These are phyloP conservation scores for Debaryomyces udenii DNA, from an alignment of 1,139 yeast genomes.

Conservation along the genomic window DNA sequence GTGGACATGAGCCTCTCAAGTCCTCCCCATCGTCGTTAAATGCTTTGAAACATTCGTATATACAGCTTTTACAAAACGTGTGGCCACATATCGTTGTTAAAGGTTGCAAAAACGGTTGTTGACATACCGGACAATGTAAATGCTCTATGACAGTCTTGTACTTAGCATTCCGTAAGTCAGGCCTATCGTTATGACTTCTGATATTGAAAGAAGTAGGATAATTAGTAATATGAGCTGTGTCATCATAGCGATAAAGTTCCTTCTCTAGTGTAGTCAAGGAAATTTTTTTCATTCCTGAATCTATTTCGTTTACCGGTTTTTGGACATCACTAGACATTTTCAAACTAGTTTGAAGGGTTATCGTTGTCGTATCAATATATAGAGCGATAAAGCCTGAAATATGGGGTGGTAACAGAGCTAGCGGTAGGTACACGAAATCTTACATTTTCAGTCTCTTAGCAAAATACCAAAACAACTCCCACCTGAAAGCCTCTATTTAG, in stretches of 20 bases:
- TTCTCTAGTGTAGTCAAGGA: neutral
- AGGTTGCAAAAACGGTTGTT: constrained; percentile 57
- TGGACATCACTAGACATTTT: constrained; percentile 2
- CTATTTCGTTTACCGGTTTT: neutral
- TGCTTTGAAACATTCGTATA: constrained; percentile 50
- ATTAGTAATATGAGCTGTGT: constrained; percentile 14
- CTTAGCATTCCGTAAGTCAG: constrained; percentile 38
- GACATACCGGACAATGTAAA: constrained; percentile 60
- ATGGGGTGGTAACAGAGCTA: neutral
- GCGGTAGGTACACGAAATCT: constrained; percentile 2
- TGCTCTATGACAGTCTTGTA: constrained; percentile 52
- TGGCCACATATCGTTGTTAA: constrained; percentile 63
- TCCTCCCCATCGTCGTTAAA: constrained; percentile 13
- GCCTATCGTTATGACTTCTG: constrained; percentile 20
- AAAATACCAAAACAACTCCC: no score
- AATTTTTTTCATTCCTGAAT: neutral
- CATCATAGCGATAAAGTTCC: constrained; percentile 11
- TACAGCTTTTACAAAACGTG: constrained; percentile 58
- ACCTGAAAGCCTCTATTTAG: no score
- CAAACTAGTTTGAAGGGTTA: neutral
- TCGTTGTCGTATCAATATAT: no score
- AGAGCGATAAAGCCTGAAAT: no score
- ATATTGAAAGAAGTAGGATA: constrained; percentile 25
- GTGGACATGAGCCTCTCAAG: constrained; percentile 53
- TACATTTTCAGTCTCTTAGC: neutral